Percentiles rank a stretch among this genome's conserved stretches.
phyloP scores from a whole-genome alignment of 2,329 filamentous ascomycete genomes.

The Elsinoe australis region DNA sequence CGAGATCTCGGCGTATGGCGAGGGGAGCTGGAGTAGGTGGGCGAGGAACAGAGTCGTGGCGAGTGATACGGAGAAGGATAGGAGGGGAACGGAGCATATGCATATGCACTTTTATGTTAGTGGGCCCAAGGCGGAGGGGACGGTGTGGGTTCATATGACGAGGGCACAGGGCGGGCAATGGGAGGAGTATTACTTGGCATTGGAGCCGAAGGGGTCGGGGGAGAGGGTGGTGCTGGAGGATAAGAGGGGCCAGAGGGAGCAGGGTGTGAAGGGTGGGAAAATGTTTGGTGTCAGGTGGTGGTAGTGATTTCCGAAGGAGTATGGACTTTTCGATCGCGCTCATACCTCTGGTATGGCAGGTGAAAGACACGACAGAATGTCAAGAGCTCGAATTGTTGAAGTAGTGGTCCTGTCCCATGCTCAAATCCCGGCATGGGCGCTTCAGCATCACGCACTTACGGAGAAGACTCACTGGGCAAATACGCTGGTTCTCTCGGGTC shows the following conservation, averaged over 20 bases:
- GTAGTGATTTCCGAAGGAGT: slow-evolving; percentile 5
- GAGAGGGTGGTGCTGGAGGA: slow-evolving; percentile 59
- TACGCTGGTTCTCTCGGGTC: too few relatives aligned
- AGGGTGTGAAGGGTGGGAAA: slow-evolving; percentile 33
- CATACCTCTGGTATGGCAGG: too few relatives aligned
- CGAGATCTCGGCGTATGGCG: slow-evolving; percentile 73
- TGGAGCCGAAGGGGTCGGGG: slow-evolving; percentile 63
- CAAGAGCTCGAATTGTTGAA: too few relatives aligned
- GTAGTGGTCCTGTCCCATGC: too few relatives aligned
- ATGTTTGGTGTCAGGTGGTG: slow-evolving; percentile 57
- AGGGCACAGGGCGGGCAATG: slow-evolving; percentile 59
- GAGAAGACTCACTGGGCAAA: too few relatives aligned
- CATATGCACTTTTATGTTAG: slow-evolving; percentile 81
- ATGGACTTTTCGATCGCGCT: neutral
- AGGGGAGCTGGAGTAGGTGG: slow-evolving; percentile 76
- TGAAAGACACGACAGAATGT: too few relatives aligned
- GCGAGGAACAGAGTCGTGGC: slow-evolving; percentile 52
- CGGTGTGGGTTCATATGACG: slow-evolving; percentile 70
- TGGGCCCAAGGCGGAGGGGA: slow-evolving; percentile 64
- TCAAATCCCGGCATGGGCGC: too few relatives aligned
- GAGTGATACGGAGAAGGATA: slow-evolving; percentile 54
- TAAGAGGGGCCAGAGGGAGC: slow-evolving; percentile 44
- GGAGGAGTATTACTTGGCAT: slow-evolving; percentile 69
- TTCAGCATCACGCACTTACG: too few relatives aligned
- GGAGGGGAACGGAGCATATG: slow-evolving; percentile 69